phyloP scores from a whole-genome alignment of 1,284 basidiomycete species.

The Singerocomus inundabilis region DNA sequence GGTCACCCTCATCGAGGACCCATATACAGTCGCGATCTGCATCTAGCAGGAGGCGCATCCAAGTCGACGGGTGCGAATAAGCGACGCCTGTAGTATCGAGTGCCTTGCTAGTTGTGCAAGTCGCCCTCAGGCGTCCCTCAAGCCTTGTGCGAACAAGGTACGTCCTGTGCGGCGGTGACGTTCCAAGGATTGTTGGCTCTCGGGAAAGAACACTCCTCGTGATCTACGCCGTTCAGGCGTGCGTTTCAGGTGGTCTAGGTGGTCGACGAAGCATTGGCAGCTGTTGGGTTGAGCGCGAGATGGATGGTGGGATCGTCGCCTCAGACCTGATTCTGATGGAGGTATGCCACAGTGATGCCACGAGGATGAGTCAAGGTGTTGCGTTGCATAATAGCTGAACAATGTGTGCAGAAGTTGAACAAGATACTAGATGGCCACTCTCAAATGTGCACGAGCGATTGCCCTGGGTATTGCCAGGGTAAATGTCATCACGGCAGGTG shows the following conservation, averaged over 20 bases:
- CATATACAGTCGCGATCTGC: conserved; percentile 57
- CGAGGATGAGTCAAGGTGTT: conserved; percentile 53
- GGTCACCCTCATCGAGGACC: conserved; percentile 62
- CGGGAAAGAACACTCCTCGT: conserved; percentile 70
- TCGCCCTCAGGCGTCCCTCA: conserved; percentile 66
- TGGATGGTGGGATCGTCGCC: conserved; percentile 58
- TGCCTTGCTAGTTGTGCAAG: too few species aligned
- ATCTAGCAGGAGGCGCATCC: conserved; percentile 39
- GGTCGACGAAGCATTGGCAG: conserved; percentile 52
- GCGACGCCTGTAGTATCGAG: conserved; percentile 41
- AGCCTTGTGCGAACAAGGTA: conserved; percentile 82
- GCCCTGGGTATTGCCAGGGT: conserved; percentile 51
- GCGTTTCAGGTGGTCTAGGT: conserved; percentile 67
- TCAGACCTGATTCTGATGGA: conserved; percentile 80
- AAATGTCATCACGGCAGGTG: conserved; percentile 54
- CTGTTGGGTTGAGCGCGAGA: conserved; percentile 56
- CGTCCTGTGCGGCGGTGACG: conserved; percentile 13
- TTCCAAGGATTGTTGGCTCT: conserved; percentile 2
- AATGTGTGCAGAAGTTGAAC: conserved; percentile 60
- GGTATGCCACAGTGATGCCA: conserved; percentile 78
- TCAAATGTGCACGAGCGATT: conserved; percentile 63
- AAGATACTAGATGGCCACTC: conserved; percentile 54
- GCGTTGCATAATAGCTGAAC: not conserved
- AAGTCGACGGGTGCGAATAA: conserved; percentile 59
- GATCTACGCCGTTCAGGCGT: conserved; percentile 62